Conservation (phyloP, 306 rosid genomes). For the Macrotyloma uniflorum region DNA sequence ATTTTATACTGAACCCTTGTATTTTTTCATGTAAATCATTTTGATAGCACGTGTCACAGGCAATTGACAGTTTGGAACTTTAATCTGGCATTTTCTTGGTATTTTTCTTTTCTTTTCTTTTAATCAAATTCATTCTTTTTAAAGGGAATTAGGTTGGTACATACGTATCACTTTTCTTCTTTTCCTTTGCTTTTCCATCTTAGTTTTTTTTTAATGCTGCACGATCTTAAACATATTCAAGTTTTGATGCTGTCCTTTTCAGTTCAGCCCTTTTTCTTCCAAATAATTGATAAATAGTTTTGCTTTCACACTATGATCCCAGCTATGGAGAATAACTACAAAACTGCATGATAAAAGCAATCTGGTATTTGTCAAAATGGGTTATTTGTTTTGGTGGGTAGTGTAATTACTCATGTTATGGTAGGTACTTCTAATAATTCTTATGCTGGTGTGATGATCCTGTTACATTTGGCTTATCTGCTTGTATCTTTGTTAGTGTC, state of each 20-base stretch:
- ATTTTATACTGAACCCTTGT: background rate
- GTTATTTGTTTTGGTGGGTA: background rate
- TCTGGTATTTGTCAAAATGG: background rate
- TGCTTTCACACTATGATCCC: background rate
- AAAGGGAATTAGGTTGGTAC: conserved; percentile 4
- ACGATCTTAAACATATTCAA: background rate
- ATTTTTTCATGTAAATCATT: background rate
- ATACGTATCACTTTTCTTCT: background rate
- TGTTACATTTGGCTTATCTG: background rate
- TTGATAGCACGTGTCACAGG: background rate
- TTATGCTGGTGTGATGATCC: conserved; percentile 1
- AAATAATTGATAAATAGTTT: background rate
- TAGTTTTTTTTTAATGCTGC: background rate
- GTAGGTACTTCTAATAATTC: conserved; percentile 1
- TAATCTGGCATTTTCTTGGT: background rate
- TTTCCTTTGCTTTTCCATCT: background rate
- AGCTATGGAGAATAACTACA: background rate
- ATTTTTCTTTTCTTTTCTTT: background rate
- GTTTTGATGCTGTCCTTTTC: background rate
- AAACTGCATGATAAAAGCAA: background rate
- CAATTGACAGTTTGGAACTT: background rate
- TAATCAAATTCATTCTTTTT: background rate
- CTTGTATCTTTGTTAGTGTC: background rate
- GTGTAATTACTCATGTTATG: conserved; percentile 13
- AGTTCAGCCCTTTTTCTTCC: background rate